Evolutionary conservation across 2,329 filamentous ascomycete species (phyloP).

Genomic region (Monilinia polystroma): DNA sequence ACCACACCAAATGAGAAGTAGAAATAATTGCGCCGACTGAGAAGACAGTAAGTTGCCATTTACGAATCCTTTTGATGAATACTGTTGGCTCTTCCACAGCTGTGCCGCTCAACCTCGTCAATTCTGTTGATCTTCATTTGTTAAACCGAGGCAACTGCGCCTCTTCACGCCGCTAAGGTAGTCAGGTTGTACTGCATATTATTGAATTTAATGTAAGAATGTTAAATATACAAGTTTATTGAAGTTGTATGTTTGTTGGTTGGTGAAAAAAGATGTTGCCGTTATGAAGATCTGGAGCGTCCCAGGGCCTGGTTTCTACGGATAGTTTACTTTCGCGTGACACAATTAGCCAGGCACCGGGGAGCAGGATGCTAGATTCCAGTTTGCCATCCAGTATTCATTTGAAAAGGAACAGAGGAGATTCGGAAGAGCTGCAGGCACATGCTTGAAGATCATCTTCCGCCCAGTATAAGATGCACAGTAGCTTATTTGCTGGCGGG

Average conservation of each 20-base stretch:
- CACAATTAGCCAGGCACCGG: neutral
- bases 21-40: conserved; percentile 10
- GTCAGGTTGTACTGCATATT: conserved; percentile 18
- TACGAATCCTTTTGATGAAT: neutral
- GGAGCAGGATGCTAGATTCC: neutral
- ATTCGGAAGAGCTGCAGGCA: neutral
- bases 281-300: neutral
- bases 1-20: conserved; percentile 19
- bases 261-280: neutral
- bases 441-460: neutral
- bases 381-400: neutral
- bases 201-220: conserved; percentile 12
- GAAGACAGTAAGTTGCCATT: conserved; percentile 15
- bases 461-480: neutral
- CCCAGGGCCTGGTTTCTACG: neutral
- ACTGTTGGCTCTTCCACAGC: conserved; percentile 21
- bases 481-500: neutral
- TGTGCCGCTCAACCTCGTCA: conserved; percentile 21
- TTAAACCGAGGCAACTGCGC: conserved; percentile 19
- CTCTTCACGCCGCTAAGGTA: conserved; percentile 20
- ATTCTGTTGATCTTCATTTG: conserved; percentile 13
- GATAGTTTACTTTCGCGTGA: neutral
- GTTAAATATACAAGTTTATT: neutral
- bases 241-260: neutral
- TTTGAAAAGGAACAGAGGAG: neutral